Evolutionary conservation across 768 basidiomycete species (phyloP).

Genomic region (Dacryopinax primogenitus): DNA sequence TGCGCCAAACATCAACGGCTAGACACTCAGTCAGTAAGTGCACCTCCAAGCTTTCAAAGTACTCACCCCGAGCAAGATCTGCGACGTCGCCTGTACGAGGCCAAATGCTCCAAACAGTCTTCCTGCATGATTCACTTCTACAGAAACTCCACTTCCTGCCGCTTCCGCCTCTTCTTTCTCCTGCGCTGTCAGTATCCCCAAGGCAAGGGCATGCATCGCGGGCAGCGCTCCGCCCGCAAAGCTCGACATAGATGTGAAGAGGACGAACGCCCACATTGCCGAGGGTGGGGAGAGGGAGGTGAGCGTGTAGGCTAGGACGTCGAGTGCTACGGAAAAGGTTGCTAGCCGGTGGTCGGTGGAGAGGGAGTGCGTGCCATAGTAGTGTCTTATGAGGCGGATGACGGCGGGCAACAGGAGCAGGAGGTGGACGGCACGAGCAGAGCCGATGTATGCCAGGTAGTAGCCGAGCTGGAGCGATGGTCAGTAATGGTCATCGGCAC

Average conservation of each 20-base stretch:
- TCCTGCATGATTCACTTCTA: conserved; percentile 33
- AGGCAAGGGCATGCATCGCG: conserved; percentile 56
- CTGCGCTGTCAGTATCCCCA: conserved; percentile 42
- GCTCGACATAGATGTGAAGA: conserved; percentile 47
- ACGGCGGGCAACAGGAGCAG: conserved; percentile 34
- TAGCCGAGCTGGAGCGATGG: conserved; percentile 41
- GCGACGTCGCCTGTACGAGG: conserved; percentile 50
- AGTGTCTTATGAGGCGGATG: conserved; percentile 20
- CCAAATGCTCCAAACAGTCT: conserved; percentile 61
- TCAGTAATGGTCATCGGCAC: not conserved
- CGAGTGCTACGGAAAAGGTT: conserved; percentile 50
- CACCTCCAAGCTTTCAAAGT: not conserved
- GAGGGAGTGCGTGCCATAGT: conserved; percentile 30
- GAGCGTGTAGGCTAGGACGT: conserved; percentile 49
- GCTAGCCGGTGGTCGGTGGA: conserved; percentile 51
- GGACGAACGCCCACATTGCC: conserved; percentile 35
- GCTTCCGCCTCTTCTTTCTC: conserved; percentile 33
- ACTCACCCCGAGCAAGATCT: conserved; percentile 39
- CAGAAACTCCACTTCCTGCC: conserved; percentile 24
- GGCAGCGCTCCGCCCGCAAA: conserved; percentile 60
- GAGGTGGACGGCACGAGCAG: conserved; percentile 49
- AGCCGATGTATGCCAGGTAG: conserved; percentile 60
- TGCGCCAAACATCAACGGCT: conserved; percentile 59
- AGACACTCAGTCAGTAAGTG: conserved; percentile 13
- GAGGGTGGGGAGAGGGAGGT: conserved; percentile 35